Percentiles rank a stretch among this genome's conserved stretches.
Conservation (phyloP, 352 stramenopile genomes). For the Phytophthora cactorum region DNA sequence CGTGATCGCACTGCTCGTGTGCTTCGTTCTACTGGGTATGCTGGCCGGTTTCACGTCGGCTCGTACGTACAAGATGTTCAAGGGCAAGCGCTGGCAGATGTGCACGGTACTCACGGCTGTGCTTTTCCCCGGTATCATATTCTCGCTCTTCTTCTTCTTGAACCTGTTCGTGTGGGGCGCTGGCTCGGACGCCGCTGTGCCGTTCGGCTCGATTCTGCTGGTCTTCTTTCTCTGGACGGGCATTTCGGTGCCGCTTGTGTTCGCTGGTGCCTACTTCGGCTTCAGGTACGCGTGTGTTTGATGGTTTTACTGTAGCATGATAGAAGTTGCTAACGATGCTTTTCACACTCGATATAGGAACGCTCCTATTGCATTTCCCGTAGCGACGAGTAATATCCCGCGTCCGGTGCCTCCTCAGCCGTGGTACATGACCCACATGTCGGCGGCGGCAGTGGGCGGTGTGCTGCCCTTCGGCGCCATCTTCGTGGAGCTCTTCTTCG, state of each 20-base stretch:
- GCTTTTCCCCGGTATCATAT: constrained; percentile 97
- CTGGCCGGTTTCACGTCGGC: constrained; percentile 96
- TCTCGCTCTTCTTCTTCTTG: constrained; percentile 97
- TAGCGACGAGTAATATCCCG: constrained; percentile 98
- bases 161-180: constrained; percentile 97
- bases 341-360: constrained; percentile 45
- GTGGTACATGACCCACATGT: constrained; percentile 97
- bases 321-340: constrained; percentile 6
- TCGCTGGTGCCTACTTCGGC: constrained; percentile 98
- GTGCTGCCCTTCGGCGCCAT: constrained; percentile 99
- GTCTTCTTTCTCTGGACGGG: constrained; percentile 99
- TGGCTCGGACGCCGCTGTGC: constrained; percentile 94
- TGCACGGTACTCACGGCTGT: constrained; percentile 96
- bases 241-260: constrained; percentile 98
- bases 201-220: constrained; percentile 97
- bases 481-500: constrained; percentile 99
- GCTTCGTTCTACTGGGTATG: constrained; percentile 97
- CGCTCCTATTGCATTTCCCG: constrained; percentile 94
- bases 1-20: constrained; percentile 97
- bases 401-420: constrained; percentile 98
- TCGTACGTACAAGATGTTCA: constrained; percentile 99
- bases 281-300: constrained; percentile 88
- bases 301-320: neutral
- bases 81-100: constrained; percentile 98
- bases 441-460: constrained; percentile 95